These are phyloP conservation scores for Sporothrix phasma DNA, from an alignment of 2,329 filamentous ascomycete species.

Conservation along the genomic window DNA sequence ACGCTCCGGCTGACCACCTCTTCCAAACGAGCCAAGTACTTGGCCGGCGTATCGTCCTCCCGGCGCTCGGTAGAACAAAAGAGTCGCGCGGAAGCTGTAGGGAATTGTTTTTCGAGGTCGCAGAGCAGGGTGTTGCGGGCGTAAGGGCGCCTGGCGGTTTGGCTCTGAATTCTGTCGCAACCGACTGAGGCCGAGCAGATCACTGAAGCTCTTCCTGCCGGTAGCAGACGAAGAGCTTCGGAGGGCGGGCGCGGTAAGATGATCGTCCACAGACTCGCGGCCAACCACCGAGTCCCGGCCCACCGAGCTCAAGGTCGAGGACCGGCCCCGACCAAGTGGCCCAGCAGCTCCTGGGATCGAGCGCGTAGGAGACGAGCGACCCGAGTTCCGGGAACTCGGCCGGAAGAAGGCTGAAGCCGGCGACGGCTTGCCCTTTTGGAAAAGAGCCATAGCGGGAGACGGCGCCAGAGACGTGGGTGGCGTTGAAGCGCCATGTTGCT, in stretches of 20 bases:
- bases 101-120: constrained; percentile 71
- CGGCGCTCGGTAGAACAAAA: constrained; percentile 64
- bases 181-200: constrained; percentile 68
- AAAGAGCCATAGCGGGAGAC: constrained; percentile 26
- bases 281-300: constrained; percentile 63
- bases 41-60: constrained; percentile 82
- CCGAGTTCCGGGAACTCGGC: constrained; percentile 40
- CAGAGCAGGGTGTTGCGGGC: constrained; percentile 58
- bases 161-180: constrained; percentile 75
- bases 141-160: constrained; percentile 54
- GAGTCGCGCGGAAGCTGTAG: constrained; percentile 66
- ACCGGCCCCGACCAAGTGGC: constrained; percentile 50
- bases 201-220: constrained; percentile 88
- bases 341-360: background rate
- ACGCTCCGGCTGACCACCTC: constrained; percentile 68
- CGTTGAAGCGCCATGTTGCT: constrained; percentile 22
- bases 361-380: constrained; percentile 57
- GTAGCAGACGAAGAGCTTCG: constrained; percentile 70
- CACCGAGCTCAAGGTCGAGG: constrained; percentile 81
- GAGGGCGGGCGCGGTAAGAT: constrained; percentile 55
- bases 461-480: constrained; percentile 23
- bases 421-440: constrained; percentile 31
- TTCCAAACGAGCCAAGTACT: constrained; percentile 77
- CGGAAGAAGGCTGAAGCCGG: constrained; percentile 42
- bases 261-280: constrained; percentile 59